A percentile compares a stretch with the other conserved stretches of the same genome.
Evolutionary conservation across 345 rosid genomes (phyloP).

Genomic region (Sonneratia alba): DNA sequence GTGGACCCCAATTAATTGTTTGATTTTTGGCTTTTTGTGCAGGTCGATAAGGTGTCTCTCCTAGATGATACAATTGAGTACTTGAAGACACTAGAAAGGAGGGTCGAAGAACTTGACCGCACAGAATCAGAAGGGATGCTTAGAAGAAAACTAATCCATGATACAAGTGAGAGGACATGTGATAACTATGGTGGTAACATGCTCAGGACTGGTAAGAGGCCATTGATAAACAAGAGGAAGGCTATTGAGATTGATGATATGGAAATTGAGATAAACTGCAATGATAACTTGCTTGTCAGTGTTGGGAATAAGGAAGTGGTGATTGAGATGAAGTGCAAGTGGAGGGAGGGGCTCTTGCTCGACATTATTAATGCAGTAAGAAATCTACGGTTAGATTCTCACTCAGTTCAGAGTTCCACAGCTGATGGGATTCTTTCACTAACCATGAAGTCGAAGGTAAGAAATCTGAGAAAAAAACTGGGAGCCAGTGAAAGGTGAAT

Average conservation of each 20-base stretch:
- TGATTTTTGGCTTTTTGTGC: conserved; percentile 9
- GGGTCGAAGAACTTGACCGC: conserved; percentile 53
- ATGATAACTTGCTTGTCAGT: conserved; percentile 35
- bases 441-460: conserved; percentile 67
- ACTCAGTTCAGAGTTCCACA: conserved; percentile 63
- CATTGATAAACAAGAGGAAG: conserved; percentile 49
- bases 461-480: not conserved
- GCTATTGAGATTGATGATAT: conserved; percentile 29
- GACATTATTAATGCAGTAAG: conserved; percentile 61
- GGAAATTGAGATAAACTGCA: conserved; percentile 31
- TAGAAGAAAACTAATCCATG: conserved; percentile 36
- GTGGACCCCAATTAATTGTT: not conserved
- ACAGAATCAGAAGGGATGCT: conserved; percentile 28
- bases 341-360: conserved; percentile 74
- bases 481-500: too few species aligned
- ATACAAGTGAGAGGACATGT: conserved; percentile 53
- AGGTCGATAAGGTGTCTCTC: conserved; percentile 71
- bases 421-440: conserved; percentile 50
- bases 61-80: conserved; percentile 78
- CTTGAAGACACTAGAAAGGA: conserved; percentile 56
- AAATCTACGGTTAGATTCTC: conserved; percentile 62
- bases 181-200: conserved; percentile 45
- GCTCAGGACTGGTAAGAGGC: conserved; percentile 16
- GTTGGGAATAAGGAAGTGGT: conserved; percentile 36
- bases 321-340: conserved; percentile 69